Conservation (phyloP, 495 filamentous ascomycete species). For the Usnea hakonensis region DNA sequence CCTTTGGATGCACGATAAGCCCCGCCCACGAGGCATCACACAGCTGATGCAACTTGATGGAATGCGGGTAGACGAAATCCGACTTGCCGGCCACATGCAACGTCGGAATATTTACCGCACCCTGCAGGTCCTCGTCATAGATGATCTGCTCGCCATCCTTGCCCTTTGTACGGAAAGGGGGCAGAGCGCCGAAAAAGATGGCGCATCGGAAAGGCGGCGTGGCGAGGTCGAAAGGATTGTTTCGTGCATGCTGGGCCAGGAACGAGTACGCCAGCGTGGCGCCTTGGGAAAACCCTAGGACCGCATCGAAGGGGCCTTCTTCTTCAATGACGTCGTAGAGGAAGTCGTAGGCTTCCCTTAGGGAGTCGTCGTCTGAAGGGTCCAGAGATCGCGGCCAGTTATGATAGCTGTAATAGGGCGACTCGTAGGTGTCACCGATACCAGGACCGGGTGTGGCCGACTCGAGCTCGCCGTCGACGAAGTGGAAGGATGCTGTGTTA, state of each 20-base stretch:
- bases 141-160: slow-evolving; percentile 4
- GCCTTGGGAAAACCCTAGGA: slow-evolving; percentile 43
- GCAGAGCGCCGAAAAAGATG: slow-evolving; percentile 35
- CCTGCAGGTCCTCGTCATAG: slow-evolving; percentile 18
- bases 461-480: slow-evolving; percentile 33
- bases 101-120: slow-evolving; percentile 33
- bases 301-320: slow-evolving; percentile 40
- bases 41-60: slow-evolving; percentile 30
- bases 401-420: slow-evolving; percentile 35
- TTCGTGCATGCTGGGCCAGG: slow-evolving; percentile 32
- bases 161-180: slow-evolving; percentile 30
- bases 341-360: slow-evolving; percentile 32
- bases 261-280: slow-evolving; percentile 34
- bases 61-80: slow-evolving; percentile 28
- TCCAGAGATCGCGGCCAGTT: slow-evolving; percentile 27
- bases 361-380: slow-evolving; percentile 18
- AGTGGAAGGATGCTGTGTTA: slow-evolving; percentile 31
- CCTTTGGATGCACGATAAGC: slow-evolving; percentile 30
- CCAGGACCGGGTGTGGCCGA: slow-evolving; percentile 28
- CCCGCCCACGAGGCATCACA: slow-evolving; percentile 29
- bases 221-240: slow-evolving; percentile 24
- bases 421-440: slow-evolving; percentile 31
- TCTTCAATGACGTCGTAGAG: slow-evolving; percentile 27
- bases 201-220: slow-evolving; percentile 32
- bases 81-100: slow-evolving; percentile 35